Conservation (phyloP, 805 yeast genomes). For the Kuraishia ogatae region DNA sequence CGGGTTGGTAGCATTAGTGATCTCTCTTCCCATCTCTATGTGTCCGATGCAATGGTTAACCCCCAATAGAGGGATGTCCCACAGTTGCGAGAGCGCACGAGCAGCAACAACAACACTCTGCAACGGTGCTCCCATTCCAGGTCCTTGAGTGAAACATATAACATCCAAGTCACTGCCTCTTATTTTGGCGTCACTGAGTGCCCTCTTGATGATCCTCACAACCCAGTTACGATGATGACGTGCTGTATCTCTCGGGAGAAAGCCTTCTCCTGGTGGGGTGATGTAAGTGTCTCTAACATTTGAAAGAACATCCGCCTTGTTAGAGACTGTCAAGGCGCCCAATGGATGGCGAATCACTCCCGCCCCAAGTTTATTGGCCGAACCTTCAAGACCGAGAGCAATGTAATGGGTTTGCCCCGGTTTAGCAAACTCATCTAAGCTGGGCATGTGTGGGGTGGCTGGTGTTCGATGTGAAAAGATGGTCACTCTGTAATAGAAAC, state of each 20-base stretch:
- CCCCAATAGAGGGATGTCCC: slow-evolving; percentile 83
- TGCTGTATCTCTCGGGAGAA: slow-evolving; percentile 93
- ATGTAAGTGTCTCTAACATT: slow-evolving; percentile 91
- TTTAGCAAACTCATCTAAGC: slow-evolving; percentile 31
- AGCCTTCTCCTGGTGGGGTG: slow-evolving; percentile 98
- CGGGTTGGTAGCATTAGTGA: slow-evolving; percentile 96
- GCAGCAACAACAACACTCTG: slow-evolving; percentile 93
- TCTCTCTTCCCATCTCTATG: slow-evolving; percentile 98
- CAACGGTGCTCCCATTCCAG: slow-evolving; percentile 99
- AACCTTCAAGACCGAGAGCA: slow-evolving; percentile 92
- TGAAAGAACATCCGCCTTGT: slow-evolving; percentile 70
- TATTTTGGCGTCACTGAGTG: slow-evolving; percentile 56
- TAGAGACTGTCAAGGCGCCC: slow-evolving; percentile 46
- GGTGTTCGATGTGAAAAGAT: not conserved
- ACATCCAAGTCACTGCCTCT: slow-evolving; percentile 49
- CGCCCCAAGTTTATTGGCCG: slow-evolving; percentile 93
- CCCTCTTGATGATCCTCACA: slow-evolving; percentile 59
- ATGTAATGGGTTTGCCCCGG: slow-evolving; percentile 42
- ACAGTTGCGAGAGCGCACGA: slow-evolving; percentile 68
- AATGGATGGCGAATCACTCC: slow-evolving; percentile 75
- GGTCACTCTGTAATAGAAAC: too few species aligned
- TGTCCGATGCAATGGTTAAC: slow-evolving; percentile 98
- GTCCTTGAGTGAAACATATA: slow-evolving; percentile 94
- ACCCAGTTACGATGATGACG: slow-evolving; percentile 96
- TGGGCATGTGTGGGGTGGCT: slow-evolving; percentile 10